Conservation (phyloP, 1,284 basidiomycete genomes). For the Vanrija humicola region DNA sequence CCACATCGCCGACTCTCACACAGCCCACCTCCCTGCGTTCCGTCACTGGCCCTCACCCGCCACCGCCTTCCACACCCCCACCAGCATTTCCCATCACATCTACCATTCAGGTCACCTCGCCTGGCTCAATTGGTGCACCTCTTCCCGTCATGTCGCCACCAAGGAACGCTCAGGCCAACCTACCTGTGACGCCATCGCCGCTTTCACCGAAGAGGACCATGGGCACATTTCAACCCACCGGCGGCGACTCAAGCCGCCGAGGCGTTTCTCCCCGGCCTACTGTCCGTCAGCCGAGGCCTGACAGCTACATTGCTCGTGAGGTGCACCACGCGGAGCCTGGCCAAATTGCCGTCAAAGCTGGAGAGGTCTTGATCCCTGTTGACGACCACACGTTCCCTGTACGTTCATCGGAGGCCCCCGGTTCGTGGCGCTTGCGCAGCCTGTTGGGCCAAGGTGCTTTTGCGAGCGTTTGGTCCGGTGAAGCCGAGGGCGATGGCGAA, state of each 20-base stretch:
- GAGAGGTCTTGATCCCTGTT: constrained; percentile 23
- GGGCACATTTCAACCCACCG: background rate
- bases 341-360: constrained; percentile 18
- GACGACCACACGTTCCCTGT: constrained; percentile 13
- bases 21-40: constrained; percentile 8
- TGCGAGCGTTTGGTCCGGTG: constrained; percentile 71
- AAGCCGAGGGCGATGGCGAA: constrained; percentile 43
- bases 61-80: background rate
- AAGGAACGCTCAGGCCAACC: too few species aligned
- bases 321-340: constrained; percentile 12
- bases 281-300: background rate
- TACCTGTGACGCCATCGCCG: too few species aligned
- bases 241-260: background rate
- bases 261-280: background rate
- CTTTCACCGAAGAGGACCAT: too few species aligned
- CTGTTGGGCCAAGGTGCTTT: constrained; percentile 70
- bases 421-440: constrained; percentile 52
- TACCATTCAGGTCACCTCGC: too few species aligned
- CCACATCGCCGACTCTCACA: constrained; percentile 3
- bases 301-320: constrained; percentile 9
- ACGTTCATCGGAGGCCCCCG: constrained; percentile 7
- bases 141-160: too few species aligned
- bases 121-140: too few species aligned
- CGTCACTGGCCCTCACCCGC: constrained; percentile 7
- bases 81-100: background rate